Percentiles rank a stretch among this genome's conserved stretches.
phyloP scores from a whole-genome alignment of 305 asterid species.

The Fraxinus floribunda region DNA sequence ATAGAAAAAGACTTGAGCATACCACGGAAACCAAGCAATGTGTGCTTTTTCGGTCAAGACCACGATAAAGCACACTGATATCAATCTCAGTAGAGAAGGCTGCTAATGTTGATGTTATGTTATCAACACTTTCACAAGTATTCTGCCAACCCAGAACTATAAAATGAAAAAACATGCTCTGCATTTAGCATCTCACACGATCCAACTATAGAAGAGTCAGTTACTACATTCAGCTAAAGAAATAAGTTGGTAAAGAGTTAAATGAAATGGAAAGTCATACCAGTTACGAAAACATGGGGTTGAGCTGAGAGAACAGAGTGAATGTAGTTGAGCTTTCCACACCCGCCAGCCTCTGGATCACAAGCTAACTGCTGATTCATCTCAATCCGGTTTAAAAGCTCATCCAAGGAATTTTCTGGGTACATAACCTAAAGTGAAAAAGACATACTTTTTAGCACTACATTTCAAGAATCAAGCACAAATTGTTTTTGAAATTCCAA shows the following conservation, averaged over 20 bases:
- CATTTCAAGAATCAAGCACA: slow-evolving; percentile 13
- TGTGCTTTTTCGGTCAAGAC: slow-evolving; percentile 70
- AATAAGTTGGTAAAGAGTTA: neutral
- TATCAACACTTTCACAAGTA: slow-evolving; percentile 72
- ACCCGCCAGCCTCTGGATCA: slow-evolving; percentile 78
- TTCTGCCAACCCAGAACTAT: slow-evolving; percentile 94
- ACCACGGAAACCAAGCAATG: slow-evolving; percentile 88
- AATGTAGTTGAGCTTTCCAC: slow-evolving; percentile 77
- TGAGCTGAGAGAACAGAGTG: slow-evolving; percentile 74
- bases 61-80: slow-evolving; percentile 72
- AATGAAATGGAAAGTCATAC: slow-evolving; percentile 27
- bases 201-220: neutral
- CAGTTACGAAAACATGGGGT: slow-evolving; percentile 87
- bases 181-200: slow-evolving; percentile 7
- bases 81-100: slow-evolving; percentile 82
- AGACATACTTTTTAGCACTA: slow-evolving; percentile 10
- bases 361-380: slow-evolving; percentile 91
- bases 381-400: slow-evolving; percentile 78
- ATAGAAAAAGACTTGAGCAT: slow-evolving; percentile 22
- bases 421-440: slow-evolving; percentile 53
- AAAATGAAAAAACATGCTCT: neutral
- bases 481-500: neutral
- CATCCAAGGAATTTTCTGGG: slow-evolving; percentile 82
- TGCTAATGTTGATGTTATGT: slow-evolving; percentile 66
- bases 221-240: neutral